A percentile compares a stretch with the other conserved stretches of the same genome.
Conservation (phyloP, 2,329 filamentous ascomycete genomes). For the Claviceps maximensis region DNA sequence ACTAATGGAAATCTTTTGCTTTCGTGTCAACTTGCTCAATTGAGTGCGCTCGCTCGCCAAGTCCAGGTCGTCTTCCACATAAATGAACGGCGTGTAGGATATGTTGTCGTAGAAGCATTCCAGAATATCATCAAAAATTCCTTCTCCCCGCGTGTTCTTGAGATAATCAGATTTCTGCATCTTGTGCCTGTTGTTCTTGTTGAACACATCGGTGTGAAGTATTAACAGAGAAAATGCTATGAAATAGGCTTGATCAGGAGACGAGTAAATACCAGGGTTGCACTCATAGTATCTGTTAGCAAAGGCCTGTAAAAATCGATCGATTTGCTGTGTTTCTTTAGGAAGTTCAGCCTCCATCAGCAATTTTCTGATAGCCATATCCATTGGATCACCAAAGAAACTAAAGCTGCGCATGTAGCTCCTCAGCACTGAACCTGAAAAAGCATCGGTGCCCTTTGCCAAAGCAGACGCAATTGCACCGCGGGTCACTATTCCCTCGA, state of each 20-base stretch:
- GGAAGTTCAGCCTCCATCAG: slow-evolving; percentile 94
- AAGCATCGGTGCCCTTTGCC: slow-evolving; percentile 75
- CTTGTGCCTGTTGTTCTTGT: slow-evolving; percentile 98
- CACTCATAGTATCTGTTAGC: slow-evolving; percentile 96
- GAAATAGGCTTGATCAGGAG: slow-evolving; percentile 92
- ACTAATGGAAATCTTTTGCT: slow-evolving; percentile 52
- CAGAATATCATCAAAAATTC: slow-evolving; percentile 83
- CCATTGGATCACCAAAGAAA: slow-evolving; percentile 94
- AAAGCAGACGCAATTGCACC: slow-evolving; percentile 75
- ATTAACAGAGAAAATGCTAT: slow-evolving; percentile 95
- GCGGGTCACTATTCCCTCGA: slow-evolving; percentile 68
- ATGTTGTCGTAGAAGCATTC: slow-evolving; percentile 99
- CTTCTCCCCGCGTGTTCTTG: slow-evolving; percentile 85
- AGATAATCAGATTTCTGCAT: slow-evolving; percentile 95
- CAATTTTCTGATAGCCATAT: slow-evolving; percentile 92
- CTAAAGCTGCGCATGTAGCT: slow-evolving; percentile 93
- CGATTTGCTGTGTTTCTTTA: slow-evolving; percentile 96
- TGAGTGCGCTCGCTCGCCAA: slow-evolving; percentile 62
- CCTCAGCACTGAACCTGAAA: slow-evolving; percentile 68
- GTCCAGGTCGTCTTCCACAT: slow-evolving; percentile 85
- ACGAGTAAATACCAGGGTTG: slow-evolving; percentile 88
- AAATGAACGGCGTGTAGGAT: slow-evolving; percentile 94
- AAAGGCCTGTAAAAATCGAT: slow-evolving; percentile 85
- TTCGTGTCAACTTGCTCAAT: slow-evolving; percentile 58
- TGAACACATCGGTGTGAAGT: slow-evolving; percentile 96